Evolutionary conservation across 2,329 filamentous ascomycete species (phyloP).

Genomic region (Colletotrichum sp.): DNA sequence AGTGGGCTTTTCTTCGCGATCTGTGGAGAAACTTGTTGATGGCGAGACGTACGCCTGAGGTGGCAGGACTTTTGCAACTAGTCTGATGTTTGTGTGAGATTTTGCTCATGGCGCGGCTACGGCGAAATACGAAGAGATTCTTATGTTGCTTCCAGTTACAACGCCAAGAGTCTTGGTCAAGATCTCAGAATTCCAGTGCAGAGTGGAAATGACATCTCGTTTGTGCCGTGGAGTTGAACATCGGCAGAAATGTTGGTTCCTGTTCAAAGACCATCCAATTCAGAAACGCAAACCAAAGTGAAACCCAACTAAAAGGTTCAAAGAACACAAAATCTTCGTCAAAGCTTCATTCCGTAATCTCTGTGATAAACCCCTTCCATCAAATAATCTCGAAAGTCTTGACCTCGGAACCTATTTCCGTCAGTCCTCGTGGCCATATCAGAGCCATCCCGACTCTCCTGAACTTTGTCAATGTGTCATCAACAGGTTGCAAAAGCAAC

Average conservation of each 20-base stretch:
- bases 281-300: too few species aligned
- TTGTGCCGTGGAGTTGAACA: too few species aligned
- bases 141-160: background rate
- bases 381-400: background rate
- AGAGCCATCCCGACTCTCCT: background rate
- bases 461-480: background rate
- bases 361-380: background rate
- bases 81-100: background rate
- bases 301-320: background rate
- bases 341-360: too few species aligned
- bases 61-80: background rate
- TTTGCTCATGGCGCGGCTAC: accelerated
- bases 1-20: background rate
- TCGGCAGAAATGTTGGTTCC: too few species aligned
- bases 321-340: background rate
- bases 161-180: conserved; percentile 26
- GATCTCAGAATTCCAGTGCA: conserved; percentile 29
- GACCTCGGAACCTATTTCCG: background rate
- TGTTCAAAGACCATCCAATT: too few species aligned
- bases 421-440: background rate
- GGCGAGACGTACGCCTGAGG: background rate
- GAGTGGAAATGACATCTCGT: conserved; percentile 31
- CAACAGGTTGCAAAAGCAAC: background rate
- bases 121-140: too few species aligned
- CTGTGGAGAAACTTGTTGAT: background rate